A percentile compares a stretch with the other conserved stretches of the same genome.
phyloP scores from a whole-genome alignment of 371 early-diverging fungal species.

The Mycotypha africana region DNA sequence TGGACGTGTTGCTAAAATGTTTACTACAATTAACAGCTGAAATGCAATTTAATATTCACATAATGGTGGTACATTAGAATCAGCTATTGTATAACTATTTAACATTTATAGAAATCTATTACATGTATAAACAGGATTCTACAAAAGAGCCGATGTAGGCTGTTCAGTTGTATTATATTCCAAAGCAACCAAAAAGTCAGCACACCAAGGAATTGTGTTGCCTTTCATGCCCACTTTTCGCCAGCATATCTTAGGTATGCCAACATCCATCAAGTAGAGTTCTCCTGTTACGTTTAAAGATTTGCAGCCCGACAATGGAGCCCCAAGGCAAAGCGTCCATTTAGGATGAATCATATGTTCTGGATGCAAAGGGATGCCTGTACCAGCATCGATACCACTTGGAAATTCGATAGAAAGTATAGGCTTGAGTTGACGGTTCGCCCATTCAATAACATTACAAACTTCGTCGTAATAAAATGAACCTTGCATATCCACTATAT shows the following conservation, averaged over 20 bases:
- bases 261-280: slow-evolving; percentile 75
- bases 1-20: no score
- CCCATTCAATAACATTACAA: slow-evolving; percentile 65
- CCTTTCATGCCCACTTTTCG: slow-evolving; percentile 54
- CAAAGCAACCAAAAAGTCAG: slow-evolving; percentile 66
- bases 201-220: slow-evolving; percentile 64
- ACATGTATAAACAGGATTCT: no score
- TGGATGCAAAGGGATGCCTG: slow-evolving; percentile 28
- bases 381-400: slow-evolving; percentile 57
- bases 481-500: slow-evolving; percentile 50
- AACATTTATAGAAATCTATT: no score
- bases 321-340: slow-evolving; percentile 77
- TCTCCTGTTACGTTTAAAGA: slow-evolving; percentile 59
- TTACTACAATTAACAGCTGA: no score
- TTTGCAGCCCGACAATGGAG: slow-evolving; percentile 62
- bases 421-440: slow-evolving; percentile 58
- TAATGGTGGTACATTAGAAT: no score
- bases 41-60: no score
- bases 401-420: slow-evolving; percentile 71
- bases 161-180: no score
- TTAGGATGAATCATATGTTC: slow-evolving; percentile 43
- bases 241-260: slow-evolving; percentile 64
- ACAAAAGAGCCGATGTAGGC: no score
- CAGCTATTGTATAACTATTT: no score
- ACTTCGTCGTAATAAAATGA: slow-evolving; percentile 35